Evolutionary conservation across 495 filamentous ascomycete species (phyloP).

Genomic region (Tuber aestivum): DNA sequence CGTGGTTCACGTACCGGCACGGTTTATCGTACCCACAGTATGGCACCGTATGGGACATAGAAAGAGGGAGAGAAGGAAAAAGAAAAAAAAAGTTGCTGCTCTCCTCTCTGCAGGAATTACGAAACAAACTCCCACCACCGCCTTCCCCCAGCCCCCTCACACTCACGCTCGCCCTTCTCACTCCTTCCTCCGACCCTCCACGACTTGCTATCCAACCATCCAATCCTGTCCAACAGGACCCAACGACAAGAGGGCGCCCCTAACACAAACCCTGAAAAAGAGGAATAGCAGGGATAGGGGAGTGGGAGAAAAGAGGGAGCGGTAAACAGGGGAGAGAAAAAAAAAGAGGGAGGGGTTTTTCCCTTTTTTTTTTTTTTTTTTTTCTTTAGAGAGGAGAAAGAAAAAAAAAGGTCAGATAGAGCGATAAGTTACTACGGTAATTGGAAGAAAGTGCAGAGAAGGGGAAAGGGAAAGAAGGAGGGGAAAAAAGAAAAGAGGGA

Average conservation of each 20-base stretch:
- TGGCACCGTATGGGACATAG: no score
- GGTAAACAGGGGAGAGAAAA: not conserved
- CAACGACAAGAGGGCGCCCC: constrained; percentile 1
- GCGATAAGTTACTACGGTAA: no score
- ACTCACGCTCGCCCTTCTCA: not conserved
- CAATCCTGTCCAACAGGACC: not conserved
- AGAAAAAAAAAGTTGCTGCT: not conserved
- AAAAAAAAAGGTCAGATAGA: not conserved
- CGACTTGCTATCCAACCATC: not conserved
- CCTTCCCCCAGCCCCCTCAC: not conserved
- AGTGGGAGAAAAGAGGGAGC: not conserved
- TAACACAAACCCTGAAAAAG: constrained; percentile 2
- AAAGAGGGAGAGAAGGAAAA: no score
- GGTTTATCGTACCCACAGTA: no score
- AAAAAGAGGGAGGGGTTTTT: no score
- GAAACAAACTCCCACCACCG: constrained; percentile 3
- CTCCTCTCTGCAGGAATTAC: constrained; percentile 1
- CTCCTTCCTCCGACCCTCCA: not conserved
- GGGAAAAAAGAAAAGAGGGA: no score
- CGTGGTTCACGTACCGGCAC: not conserved
- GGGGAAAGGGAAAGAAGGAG: no score
- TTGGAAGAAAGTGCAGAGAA: not conserved
- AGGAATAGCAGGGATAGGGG: not conserved
- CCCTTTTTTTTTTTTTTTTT: no score
- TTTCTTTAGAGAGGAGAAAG: no score